A percentile compares a stretch with the other conserved stretches of the same genome.
These are phyloP conservation scores for Aspergillus caelatus DNA, from an alignment of 2,329 filamentous ascomycete genomes.

Conservation along the genomic window DNA sequence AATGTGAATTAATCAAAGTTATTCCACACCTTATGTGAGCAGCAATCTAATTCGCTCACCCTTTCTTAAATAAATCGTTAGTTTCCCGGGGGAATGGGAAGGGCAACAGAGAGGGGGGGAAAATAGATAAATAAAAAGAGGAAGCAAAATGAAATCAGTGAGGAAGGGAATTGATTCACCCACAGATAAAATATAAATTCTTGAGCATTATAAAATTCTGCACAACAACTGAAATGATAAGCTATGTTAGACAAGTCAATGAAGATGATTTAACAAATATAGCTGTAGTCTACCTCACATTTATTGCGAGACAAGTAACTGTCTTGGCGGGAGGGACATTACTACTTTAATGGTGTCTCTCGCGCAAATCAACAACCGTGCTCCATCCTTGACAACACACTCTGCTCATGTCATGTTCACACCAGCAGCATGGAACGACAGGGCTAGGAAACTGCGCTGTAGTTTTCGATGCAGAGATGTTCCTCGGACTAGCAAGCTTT, in stretches of 20 bases:
- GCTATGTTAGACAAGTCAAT: background rate
- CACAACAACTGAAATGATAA: background rate
- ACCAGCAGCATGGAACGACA: constrained; percentile 70
- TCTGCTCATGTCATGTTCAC: constrained; percentile 69
- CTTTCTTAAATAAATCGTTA: background rate
- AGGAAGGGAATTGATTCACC: background rate
- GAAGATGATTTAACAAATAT: background rate
- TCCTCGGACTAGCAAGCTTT: constrained; percentile 6
- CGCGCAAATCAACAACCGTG: constrained; percentile 67
- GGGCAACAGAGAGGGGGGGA: background rate
- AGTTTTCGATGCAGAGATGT: constrained; percentile 8
- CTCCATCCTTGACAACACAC: constrained; percentile 70
- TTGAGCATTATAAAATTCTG: background rate
- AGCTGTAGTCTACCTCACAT: background rate
- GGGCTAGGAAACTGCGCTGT: constrained; percentile 6
- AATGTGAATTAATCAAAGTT: background rate
- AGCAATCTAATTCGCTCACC: background rate
- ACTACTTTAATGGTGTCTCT: constrained; percentile 50
- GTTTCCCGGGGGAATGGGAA: background rate
- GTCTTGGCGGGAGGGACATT: too few species aligned
- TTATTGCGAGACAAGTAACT: background rate
- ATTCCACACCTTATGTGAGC: too few species aligned
- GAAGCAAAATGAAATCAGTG: background rate
- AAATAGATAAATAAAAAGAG: background rate
- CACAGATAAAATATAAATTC: background rate